Conservation (phyloP, 345 rosid species). For the Syzygium aromaticum region DNA sequence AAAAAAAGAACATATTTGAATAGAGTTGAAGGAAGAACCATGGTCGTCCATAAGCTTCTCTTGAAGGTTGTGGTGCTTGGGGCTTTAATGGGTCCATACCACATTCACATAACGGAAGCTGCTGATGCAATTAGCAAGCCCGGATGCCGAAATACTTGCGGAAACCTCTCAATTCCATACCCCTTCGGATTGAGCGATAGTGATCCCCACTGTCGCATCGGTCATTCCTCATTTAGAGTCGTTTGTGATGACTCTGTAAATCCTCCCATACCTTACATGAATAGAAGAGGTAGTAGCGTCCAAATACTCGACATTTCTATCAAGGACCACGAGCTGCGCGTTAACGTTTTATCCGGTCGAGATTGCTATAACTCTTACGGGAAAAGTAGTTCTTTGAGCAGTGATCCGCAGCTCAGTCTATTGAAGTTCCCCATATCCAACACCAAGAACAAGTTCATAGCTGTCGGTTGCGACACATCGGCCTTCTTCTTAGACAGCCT, state of each 20-base stretch:
- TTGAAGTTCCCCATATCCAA: rapidly evolving
- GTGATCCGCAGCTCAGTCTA: rapidly evolving
- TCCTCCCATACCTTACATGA: not conserved
- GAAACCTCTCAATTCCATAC: too few species aligned
- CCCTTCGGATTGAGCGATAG: too few species aligned
- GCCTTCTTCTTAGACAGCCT: too few species aligned
- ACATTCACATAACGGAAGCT: too few species aligned
- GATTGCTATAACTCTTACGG: not conserved
- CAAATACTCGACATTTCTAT: not conserved
- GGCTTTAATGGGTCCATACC: too few species aligned
- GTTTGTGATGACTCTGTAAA: not conserved
- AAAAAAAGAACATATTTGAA: too few species aligned
- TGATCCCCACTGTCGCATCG: not conserved
- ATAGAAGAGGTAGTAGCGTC: rapidly evolving
- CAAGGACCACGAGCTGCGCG: rapidly evolving
- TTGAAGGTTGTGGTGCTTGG: too few species aligned
- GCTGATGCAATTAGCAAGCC: rapidly evolving
- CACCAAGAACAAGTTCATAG: rapidly evolving
- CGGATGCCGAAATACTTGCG: too few species aligned
- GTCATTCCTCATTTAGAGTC: not conserved
- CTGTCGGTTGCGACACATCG: not conserved
- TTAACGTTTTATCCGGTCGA: rapidly evolving
- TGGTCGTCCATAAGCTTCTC: too few species aligned
- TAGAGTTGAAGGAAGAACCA: too few species aligned
- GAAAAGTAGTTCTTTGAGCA: rapidly evolving